Evolutionary conservation across 495 filamentous ascomycete genomes (phyloP).

Genomic region (Cercophora samala): DNA sequence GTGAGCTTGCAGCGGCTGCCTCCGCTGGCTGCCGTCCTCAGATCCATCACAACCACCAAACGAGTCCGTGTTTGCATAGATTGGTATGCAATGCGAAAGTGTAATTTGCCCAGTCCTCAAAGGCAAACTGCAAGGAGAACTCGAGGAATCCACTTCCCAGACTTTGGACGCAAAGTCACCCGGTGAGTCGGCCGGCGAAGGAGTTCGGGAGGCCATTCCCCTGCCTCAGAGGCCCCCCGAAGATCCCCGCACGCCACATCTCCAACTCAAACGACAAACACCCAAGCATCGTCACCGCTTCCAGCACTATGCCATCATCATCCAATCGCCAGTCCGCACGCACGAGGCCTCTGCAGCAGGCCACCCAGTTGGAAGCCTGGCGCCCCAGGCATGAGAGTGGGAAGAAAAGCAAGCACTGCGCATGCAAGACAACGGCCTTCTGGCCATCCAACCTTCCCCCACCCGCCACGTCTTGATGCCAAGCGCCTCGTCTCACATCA

Average conservation of each 20-base stretch:
- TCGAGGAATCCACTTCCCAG: not conserved
- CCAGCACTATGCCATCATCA: not conserved
- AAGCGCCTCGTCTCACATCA: not conserved
- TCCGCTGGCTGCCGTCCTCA: constrained; percentile 5
- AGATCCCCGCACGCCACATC: not conserved
- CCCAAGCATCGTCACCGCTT: not conserved
- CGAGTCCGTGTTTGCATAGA: not conserved
- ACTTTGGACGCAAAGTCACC: not conserved
- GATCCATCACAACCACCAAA: not conserved
- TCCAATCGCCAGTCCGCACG: not conserved
- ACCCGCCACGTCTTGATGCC: not conserved
- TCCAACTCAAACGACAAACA: not conserved
- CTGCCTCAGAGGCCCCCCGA: not conserved
- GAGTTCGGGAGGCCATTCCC: not conserved
- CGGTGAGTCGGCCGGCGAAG: not conserved
- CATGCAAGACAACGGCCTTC: not conserved
- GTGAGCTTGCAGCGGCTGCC: constrained; percentile 14
- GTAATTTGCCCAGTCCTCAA: constrained; percentile 8
- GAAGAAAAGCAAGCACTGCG: not conserved
- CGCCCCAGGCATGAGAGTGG: not conserved
- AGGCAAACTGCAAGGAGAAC: constrained; percentile 13
- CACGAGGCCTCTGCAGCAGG: not conserved
- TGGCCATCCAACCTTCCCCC: not conserved
- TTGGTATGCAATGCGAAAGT: not conserved
- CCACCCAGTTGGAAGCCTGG: not conserved